Evolutionary conservation across 768 basidiomycete species (phyloP), one percentile per base, ranked within the genome.

Genomic region (Tricholoma saponaceum): DNA sequence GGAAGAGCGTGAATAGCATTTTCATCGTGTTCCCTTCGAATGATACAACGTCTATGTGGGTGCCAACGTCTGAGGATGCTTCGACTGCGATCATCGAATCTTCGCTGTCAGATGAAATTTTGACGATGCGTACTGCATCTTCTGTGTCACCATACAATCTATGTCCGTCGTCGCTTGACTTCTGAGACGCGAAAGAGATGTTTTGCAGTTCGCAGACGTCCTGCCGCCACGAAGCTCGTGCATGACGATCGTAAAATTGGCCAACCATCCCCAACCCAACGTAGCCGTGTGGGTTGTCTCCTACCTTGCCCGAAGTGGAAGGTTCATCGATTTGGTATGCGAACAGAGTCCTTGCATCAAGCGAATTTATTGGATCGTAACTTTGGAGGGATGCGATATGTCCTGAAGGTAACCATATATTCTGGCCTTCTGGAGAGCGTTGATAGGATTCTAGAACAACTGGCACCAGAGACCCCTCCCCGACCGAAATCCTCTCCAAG

Each of bases 51-150:
- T 69, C 70, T 18, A 77, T 72, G 53, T 76, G 72, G 0, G 75
- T 76, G 50, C 72, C 69, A 57, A 76, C 73, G 26, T 80, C 67
- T 37, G 60, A 71, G 72, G 77, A 79, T 22, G 78, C 76, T 59
- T 76, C 70, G 43, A 74, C 65, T 1, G 67, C 64, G 28, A 74
- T 62, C 46, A 64, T 62, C 18, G 54, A 51, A 7, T 64, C 60
- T 5, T 60, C 53, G 32, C 64, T 58, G 53, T 41, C 1, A 9
- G 51, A 14, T 32, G 51, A 10, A 30, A 71, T 70, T 51, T 75
- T 70, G 20, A 79, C 66, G 52, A 77, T 72, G 16, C 62, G 60
- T 9, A 81, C 71, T 0, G 63, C 62, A 52, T 74, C 73, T 33
- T 73, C 70, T 12, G 59, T 52, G 16, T 58, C 54, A 35, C 72